Percentiles rank a stretch among this genome's conserved stretches.
Evolutionary conservation across 1,284 basidiomycete genomes (phyloP).

Genomic region (Cryptococcus depauperatus): DNA sequence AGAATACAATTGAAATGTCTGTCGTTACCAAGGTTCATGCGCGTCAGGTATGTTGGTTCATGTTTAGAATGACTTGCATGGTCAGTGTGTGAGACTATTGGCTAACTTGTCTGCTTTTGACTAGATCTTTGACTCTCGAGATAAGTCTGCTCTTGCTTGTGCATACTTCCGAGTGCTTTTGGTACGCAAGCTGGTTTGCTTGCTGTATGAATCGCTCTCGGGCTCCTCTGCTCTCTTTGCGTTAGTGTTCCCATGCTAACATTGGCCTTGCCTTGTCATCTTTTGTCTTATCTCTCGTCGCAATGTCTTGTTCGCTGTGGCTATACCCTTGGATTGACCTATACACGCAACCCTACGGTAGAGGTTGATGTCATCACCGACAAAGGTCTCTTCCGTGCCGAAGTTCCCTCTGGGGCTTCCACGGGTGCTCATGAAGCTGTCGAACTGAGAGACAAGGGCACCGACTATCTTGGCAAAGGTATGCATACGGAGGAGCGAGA

Average conservation of each 20-base stretch:
- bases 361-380: conserved; percentile 86
- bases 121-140: conserved; percentile 94
- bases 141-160: conserved; percentile 46
- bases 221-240: background rate
- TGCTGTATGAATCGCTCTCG: background rate
- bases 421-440: conserved; percentile 98
- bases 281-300: background rate
- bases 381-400: conserved; percentile 88
- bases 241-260: conserved; percentile 16
- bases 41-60: conserved; percentile 59
- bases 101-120: conserved; percentile 6
- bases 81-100: background rate
- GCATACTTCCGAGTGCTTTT: conserved; percentile 1
- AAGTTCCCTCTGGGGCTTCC: conserved; percentile 96
- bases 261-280: conserved; percentile 10
- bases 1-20: conserved; percentile 51
- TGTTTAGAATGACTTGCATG: background rate
- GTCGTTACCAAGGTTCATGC: conserved; percentile 71
- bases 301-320: background rate
- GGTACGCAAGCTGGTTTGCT: background rate
- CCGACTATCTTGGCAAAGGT: conserved; percentile 95
- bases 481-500: background rate
- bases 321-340: conserved; percentile 15
- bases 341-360: conserved; percentile 70
- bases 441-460: conserved; percentile 96